Conservation (phyloP, 2,329 filamentous ascomycete species). For the Aspergillus sp. region DNA sequence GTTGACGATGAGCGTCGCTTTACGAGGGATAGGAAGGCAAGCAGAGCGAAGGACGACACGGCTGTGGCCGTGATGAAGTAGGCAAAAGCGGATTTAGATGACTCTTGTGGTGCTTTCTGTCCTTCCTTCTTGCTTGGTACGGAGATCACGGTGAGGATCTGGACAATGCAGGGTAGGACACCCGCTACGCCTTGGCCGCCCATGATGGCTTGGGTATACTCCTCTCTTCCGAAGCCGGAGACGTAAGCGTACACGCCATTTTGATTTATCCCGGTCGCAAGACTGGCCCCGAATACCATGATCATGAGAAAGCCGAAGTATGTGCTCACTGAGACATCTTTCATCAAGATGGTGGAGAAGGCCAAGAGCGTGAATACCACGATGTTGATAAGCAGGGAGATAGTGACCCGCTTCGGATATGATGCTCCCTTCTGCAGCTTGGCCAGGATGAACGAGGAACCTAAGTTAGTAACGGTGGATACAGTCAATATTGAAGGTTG, state of each 20-base stretch:
- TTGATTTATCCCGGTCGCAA: slow-evolving; percentile 82
- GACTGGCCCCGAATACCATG: slow-evolving; percentile 77
- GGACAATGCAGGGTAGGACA: slow-evolving; percentile 82
- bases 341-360: slow-evolving; percentile 71
- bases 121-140: slow-evolving; percentile 52
- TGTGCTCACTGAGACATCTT: slow-evolving; percentile 58
- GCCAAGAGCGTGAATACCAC: slow-evolving; percentile 75
- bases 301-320: slow-evolving; percentile 82
- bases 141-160: slow-evolving; percentile 79
- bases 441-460: slow-evolving; percentile 72
- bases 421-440: slow-evolving; percentile 79
- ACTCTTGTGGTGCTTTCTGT: slow-evolving; percentile 44
- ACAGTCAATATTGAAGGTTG: slow-evolving; percentile 87
- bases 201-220: slow-evolving; percentile 97
- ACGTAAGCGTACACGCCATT: slow-evolving; percentile 95
- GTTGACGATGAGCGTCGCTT: slow-evolving; percentile 44
- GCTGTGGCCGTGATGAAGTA: slow-evolving; percentile 88
- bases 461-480: slow-evolving; percentile 80
- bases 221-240: slow-evolving; percentile 76
- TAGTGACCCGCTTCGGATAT: slow-evolving; percentile 82
- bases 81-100: slow-evolving; percentile 73
- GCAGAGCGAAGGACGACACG: slow-evolving; percentile 69
- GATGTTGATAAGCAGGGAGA: slow-evolving; percentile 76
- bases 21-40: slow-evolving; percentile 74
- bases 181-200: slow-evolving; percentile 89